Conservation (phyloP, 139 green algal genomes). For the Axilococcus clingmanii region DNA sequence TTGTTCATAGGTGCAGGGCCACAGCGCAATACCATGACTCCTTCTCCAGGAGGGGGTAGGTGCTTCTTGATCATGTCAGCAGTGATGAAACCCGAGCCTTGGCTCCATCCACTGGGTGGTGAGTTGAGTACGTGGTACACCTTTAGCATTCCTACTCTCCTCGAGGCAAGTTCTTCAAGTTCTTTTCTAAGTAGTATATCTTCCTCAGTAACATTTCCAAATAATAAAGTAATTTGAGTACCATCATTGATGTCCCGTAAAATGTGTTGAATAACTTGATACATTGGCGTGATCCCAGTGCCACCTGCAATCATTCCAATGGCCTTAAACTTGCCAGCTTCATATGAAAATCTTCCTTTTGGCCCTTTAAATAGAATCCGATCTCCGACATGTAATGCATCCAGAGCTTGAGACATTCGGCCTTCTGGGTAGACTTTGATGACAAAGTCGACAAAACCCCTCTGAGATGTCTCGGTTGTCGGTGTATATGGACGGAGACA, state of each 20-base stretch:
- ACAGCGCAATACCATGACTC: conserved; percentile 65
- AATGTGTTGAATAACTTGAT: conserved; percentile 46
- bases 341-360: conserved; percentile 71
- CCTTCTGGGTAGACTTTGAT: conserved; percentile 85
- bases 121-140: conserved; percentile 57
- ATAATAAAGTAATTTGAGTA: conserved; percentile 62
- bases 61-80: conserved; percentile 63
- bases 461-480: conserved; percentile 41
- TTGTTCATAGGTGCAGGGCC: conserved; percentile 83
- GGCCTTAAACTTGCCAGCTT: conserved; percentile 48
- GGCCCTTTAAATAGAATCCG: conserved; percentile 79
- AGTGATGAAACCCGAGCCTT: conserved; percentile 67
- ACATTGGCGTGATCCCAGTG: conserved; percentile 94
- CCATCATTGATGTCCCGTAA: conserved; percentile 65
- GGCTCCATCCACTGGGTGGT: conserved; percentile 49
- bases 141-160: conserved; percentile 40
- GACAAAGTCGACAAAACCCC: conserved; percentile 70
- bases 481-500: conserved; percentile 72
- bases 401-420: conserved; percentile 79
- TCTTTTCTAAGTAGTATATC: conserved; percentile 83
- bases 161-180: conserved; percentile 39
- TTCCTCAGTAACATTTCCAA: conserved; percentile 73
- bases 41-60: conserved; percentile 32
- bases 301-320: conserved; percentile 92
- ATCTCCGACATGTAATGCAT: conserved; percentile 63